Conservation (phyloP, 305 asterid species). For the Fraxinus ornus region DNA sequence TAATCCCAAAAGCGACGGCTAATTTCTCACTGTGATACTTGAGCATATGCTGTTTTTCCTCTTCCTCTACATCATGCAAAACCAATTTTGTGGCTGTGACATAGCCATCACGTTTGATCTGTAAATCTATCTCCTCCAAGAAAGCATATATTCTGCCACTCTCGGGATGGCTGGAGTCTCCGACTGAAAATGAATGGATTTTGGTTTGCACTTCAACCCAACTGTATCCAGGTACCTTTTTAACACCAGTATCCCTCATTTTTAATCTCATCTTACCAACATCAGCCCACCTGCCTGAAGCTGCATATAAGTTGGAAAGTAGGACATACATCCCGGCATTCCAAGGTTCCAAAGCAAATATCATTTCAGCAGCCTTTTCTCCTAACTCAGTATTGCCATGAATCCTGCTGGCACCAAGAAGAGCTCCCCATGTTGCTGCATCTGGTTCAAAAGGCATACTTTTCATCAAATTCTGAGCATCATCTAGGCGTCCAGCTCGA, state of each 20-base stretch:
- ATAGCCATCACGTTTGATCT: constrained; percentile 69
- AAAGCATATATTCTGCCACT: constrained; percentile 52
- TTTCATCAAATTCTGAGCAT: constrained; percentile 66
- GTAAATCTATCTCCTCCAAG: constrained; percentile 66
- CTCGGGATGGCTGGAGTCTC: constrained; percentile 68
- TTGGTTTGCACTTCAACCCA: constrained; percentile 80
- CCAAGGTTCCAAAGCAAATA: constrained; percentile 79
- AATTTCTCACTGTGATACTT: constrained; percentile 85
- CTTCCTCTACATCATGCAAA: constrained; percentile 90
- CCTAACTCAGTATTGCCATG: constrained; percentile 76
- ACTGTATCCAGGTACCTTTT: constrained; percentile 73
- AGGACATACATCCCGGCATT: constrained; percentile 87
- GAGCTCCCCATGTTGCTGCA: constrained; percentile 96
- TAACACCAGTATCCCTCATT: constrained; percentile 74
- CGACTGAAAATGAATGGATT: constrained; percentile 76
- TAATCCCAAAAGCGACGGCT: constrained; percentile 81
- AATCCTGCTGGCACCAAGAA: constrained; percentile 87
- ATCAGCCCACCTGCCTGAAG: constrained; percentile 83
- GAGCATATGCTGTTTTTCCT: constrained; percentile 81
- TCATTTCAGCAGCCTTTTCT: constrained; percentile 86
- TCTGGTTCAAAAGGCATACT: constrained; percentile 88
- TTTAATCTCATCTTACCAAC: constrained; percentile 65
- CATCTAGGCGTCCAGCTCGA: constrained; percentile 77
- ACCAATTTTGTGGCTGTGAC: constrained; percentile 73
- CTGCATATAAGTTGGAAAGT: constrained; percentile 79